Base-by-base conservation (phyloP, 148 eudicot species). In the Oxyria digyna region DNA sequence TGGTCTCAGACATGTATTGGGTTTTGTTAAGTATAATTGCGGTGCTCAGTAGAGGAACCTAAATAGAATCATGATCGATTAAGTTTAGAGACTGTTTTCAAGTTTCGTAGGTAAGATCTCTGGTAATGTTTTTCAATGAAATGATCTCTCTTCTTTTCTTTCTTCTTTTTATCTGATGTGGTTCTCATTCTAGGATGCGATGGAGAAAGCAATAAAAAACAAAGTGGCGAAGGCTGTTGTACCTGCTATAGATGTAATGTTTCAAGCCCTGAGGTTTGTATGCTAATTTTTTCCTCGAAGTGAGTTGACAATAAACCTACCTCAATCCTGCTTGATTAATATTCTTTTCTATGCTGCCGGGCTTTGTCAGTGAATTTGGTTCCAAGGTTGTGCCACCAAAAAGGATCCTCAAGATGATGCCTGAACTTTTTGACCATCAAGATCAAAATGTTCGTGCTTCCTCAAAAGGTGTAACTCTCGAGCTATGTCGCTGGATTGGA, bases 391-490 rank as follows among this genome's bases (percentile, higher is more conserved):
- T 95, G 10, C 97, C 99, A 11, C 99, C 99, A 14, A 95, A 95
- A 81, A 84, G 99, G 77, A 84, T 95, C 71, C 87, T 95, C 72
- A 95, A 95, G 89, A 95, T 95, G 99, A 83, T 95, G 76, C 99
- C 99, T 52, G 97, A 91, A 74, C 97, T 95, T 54, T 91, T 95
- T 80, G 99, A 91, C 83, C 99, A 95, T 79, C 99, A 91, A 88
- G 99, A 95, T 71, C 97, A 95, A 82, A 91, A 95, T 88, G 99
- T 95, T 6, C 99, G 99, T 75, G 94, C 99, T 71, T 95, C 91
- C n/a, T 87, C 99, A 21, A 95, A 95, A 91, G 99, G 99, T 54
- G 72, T 95, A 72, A 91, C 99, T 6, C 85, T 95, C 41, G 99
- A 95, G 75, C 88, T 95, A 72, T 95, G 99, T 73, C 99, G 99